A percentile compares a stretch with the other conserved stretches of the same genome.
These are phyloP conservation scores for Eruca vesicaria DNA, from an alignment of 441 rosid genomes.

Conservation along the genomic window DNA sequence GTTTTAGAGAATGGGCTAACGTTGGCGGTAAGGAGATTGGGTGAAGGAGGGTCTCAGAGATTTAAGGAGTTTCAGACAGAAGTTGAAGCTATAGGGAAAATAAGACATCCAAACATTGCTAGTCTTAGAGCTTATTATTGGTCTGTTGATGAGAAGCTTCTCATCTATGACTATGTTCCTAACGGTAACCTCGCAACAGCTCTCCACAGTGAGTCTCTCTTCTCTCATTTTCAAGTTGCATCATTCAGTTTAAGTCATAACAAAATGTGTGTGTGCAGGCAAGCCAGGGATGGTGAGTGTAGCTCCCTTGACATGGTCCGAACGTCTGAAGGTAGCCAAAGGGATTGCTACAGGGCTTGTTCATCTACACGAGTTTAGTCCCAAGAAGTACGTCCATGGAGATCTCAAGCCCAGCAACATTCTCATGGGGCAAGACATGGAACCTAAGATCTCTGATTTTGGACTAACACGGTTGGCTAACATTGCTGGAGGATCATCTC, in stretches of 20 bases:
- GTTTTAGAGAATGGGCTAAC: constrained; percentile 92
- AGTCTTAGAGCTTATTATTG: constrained; percentile 93
- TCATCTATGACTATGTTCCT: constrained; percentile 76
- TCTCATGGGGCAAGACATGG: constrained; percentile 77
- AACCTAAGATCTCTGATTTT: constrained; percentile 77
- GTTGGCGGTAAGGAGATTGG: constrained; percentile 86
- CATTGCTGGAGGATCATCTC: constrained; percentile 87
- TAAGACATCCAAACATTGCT: constrained; percentile 87
- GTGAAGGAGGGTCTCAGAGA: constrained; percentile 98
- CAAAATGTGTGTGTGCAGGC: constrained; percentile 42
- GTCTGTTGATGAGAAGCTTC: constrained; percentile 97
- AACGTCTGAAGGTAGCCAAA: constrained; percentile 66
- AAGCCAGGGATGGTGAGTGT: constrained; percentile 67
- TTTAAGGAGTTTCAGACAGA: constrained; percentile 95
- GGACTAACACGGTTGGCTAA: constrained; percentile 91
- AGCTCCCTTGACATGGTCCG: constrained; percentile 75
- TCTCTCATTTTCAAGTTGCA: not conserved
- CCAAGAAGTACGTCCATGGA: constrained; percentile 91
- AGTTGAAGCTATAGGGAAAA: constrained; percentile 93
- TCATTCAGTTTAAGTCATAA: not conserved
- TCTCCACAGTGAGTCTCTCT: constrained; percentile 68
- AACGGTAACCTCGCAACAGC: constrained; percentile 87
- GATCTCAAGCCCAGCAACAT: constrained; percentile 86
- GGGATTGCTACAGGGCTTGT: constrained; percentile 83
- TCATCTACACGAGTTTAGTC: constrained; percentile 90